A percentile compares a stretch with the other conserved stretches of the same genome.
Conservation (phyloP, 345 rosid species). For the Firmiana major region DNA sequence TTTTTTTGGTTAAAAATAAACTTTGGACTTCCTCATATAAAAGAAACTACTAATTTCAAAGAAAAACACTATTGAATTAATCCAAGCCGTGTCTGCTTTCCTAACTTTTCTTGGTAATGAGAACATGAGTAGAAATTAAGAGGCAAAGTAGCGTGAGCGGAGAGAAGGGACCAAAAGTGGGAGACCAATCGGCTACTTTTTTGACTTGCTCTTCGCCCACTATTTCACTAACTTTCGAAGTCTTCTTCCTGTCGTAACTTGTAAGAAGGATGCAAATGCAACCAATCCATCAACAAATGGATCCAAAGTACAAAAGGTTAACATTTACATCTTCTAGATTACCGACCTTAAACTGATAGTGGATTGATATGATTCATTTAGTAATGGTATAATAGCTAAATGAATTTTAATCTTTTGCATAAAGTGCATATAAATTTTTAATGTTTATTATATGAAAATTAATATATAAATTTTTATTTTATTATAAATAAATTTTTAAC, state of each 20-base stretch:
- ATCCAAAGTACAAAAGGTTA: neutral
- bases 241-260: neutral
- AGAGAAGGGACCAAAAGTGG: neutral
- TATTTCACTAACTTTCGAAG: neutral
- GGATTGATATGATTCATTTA: too few relatives aligned
- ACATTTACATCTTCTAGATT: neutral
- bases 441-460: too few relatives aligned
- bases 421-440: too few relatives aligned
- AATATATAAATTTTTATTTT: too few relatives aligned
- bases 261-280: neutral
- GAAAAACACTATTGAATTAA: too few relatives aligned
- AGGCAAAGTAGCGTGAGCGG: too few relatives aligned
- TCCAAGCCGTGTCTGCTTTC: neutral
- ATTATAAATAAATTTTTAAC: too few relatives aligned
- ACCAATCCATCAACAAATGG: neutral
- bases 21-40: neutral
- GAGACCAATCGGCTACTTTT: neutral
- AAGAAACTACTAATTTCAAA: neutral
- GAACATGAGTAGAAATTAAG: neutral
- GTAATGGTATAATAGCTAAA: too few relatives aligned
- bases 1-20: neutral
- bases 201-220: neutral
- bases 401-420: too few relatives aligned
- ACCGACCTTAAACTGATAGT: neutral
- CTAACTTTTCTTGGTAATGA: neutral